Conservation (phyloP, 2,329 filamentous ascomycete species). For the Aspergillus ibericus region DNA sequence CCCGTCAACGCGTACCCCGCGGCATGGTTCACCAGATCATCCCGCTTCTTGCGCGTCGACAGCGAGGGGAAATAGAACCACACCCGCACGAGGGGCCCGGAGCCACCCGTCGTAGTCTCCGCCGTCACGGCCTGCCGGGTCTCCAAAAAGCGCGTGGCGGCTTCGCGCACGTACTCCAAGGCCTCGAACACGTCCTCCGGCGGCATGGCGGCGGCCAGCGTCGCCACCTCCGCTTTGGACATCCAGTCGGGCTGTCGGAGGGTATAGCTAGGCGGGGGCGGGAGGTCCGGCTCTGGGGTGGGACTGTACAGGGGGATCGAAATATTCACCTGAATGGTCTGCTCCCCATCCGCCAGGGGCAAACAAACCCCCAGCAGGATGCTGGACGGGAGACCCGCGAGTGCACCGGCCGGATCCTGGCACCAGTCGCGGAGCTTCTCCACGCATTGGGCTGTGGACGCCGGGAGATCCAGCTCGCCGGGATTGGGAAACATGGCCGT, state of each 20-base stretch:
- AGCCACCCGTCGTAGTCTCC: neutral
- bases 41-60: conserved; percentile 58
- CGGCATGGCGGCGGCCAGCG: conserved; percentile 44
- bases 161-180: conserved; percentile 48
- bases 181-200: conserved; percentile 47
- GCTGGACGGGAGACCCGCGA: conserved; percentile 20
- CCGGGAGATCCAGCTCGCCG: conserved; percentile 44
- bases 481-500: conserved; percentile 52
- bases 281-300: conserved; percentile 18
- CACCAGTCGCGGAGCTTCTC: conserved; percentile 32
- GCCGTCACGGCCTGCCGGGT: neutral
- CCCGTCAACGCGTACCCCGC: conserved; percentile 56
- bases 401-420: conserved; percentile 13
- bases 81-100: conserved; percentile 48
- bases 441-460: conserved; percentile 31
- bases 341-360: conserved; percentile 25
- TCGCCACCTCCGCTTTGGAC: conserved; percentile 49
- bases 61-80: conserved; percentile 67
- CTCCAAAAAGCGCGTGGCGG: conserved; percentile 14
- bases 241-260: conserved; percentile 55
- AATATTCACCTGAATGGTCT: conserved; percentile 31
- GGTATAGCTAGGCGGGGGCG: conserved; percentile 29
- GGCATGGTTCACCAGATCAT: conserved; percentile 57
- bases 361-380: conserved; percentile 26
- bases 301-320: conserved; percentile 27